phyloP scores from a whole-genome alignment of 768 basidiomycete species.

The Lentinula aciculospora region DNA sequence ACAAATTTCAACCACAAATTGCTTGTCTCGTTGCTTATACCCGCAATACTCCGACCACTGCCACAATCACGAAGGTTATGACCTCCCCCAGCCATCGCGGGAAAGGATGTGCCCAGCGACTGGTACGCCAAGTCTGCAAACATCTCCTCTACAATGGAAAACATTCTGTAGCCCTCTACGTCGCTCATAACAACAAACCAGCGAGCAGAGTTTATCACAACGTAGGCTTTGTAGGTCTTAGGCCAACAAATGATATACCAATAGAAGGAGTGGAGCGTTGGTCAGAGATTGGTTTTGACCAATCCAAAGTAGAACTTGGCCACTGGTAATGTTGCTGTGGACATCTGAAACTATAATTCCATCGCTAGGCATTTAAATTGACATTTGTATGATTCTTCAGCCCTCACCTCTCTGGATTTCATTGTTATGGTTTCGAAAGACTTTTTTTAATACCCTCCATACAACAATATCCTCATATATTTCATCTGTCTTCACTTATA shows the following conservation, averaged over 20 bases:
- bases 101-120: conserved; percentile 40
- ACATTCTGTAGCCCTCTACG: conserved; percentile 41
- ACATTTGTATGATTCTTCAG: too few species aligned
- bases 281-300: conserved; percentile 48
- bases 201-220: conserved; percentile 38
- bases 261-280: conserved; percentile 33
- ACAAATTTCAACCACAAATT: conserved; percentile 19
- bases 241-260: conserved; percentile 4
- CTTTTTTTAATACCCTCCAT: too few species aligned
- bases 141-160: conserved; percentile 28
- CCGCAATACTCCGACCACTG: conserved; percentile 34
- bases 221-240: conserved; percentile 45
- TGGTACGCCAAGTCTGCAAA: conserved; percentile 37
- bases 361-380: too few species aligned
- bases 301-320: conserved; percentile 29
- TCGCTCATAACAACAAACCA: conserved; percentile 36
- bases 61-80: conserved; percentile 49
- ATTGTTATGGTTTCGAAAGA: too few species aligned
- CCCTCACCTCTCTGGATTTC: too few species aligned
- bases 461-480: too few species aligned
- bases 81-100: conserved; percentile 36
- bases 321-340: conserved; percentile 35
- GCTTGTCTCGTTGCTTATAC: conserved; percentile 50
- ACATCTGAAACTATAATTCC: too few species aligned
- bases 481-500: too few species aligned